Conservation (phyloP, 495 filamentous ascomycete genomes). For the Penicillium argentinense region DNA sequence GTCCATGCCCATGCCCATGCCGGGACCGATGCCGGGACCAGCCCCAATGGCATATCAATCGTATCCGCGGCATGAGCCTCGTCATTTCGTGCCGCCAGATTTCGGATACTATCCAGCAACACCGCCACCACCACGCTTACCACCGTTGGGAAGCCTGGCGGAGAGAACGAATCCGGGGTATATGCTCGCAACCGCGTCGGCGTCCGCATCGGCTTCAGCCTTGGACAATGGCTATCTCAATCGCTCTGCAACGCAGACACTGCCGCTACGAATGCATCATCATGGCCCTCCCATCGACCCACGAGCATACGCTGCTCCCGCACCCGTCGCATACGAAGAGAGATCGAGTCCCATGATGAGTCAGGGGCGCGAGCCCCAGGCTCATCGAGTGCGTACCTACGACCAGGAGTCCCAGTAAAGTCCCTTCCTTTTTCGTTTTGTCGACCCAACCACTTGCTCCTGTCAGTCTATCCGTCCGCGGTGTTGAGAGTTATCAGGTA, state of each 20-base stretch:
- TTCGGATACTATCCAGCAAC: constrained; percentile 15
- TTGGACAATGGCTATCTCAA: constrained; percentile 21
- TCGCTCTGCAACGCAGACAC: constrained; percentile 23
- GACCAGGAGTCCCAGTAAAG: constrained; percentile 45
- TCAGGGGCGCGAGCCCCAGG: constrained; percentile 27
- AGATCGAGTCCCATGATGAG: constrained; percentile 20
- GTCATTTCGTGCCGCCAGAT: constrained; percentile 13
- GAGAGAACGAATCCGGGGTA: constrained; percentile 28
- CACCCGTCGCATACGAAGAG: constrained; percentile 30
- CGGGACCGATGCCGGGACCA: no score
- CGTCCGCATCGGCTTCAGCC: no score
- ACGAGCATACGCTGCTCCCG: constrained; percentile 14
- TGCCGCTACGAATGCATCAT: constrained; percentile 17
- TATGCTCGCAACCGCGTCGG: constrained; percentile 25
- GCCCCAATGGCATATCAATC: constrained; percentile 21
- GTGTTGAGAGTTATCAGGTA: no score
- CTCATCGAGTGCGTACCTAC: constrained; percentile 28
- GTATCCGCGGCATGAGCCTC: constrained; percentile 21
- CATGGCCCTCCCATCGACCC: constrained; percentile 16
- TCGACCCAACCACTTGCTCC: constrained; percentile 14
- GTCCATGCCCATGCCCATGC: constrained; percentile 9
- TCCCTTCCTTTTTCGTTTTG: constrained; percentile 24
- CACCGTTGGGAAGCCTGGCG: constrained; percentile 14
- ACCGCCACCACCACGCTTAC: constrained; percentile 16
- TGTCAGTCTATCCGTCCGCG: constrained; percentile 23